These are phyloP conservation scores for Colletotrichum cereale DNA, from an alignment of 2,329 filamentous ascomycete species.

Conservation along the genomic window DNA sequence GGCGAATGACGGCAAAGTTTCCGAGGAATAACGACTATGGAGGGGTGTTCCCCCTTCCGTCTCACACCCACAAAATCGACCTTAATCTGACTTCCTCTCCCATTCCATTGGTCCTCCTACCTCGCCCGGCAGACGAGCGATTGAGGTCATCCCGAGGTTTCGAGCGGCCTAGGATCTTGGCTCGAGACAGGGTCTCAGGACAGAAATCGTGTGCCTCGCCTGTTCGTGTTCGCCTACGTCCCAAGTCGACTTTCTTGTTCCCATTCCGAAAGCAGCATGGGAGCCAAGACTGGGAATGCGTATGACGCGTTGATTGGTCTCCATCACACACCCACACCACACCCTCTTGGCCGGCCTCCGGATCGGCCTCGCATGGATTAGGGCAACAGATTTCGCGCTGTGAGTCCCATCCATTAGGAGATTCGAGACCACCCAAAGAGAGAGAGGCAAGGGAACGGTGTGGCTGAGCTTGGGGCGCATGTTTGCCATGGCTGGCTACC, in stretches of 20 bases:
- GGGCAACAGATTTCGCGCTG: not conserved
- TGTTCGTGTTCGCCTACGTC: not conserved
- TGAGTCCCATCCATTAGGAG: not conserved
- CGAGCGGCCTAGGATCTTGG: not conserved
- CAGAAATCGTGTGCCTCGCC: not conserved
- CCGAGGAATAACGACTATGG: not conserved
- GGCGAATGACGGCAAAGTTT: slow-evolving; percentile 10
- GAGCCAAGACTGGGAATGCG: not conserved
- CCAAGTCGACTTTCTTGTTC: not conserved
- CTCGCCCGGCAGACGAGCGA: not conserved
- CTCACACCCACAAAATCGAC: slow-evolving; percentile 3
- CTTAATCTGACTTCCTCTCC: slow-evolving; percentile 27
- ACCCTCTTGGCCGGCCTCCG: not conserved
- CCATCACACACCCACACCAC: not conserved
- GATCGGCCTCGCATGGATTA: not conserved
- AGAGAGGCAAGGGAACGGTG: not conserved
- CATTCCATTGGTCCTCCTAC: not conserved
- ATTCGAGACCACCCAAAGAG: not conserved
- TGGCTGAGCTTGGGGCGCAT: slow-evolving; percentile 21
- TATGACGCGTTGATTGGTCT: slow-evolving; percentile 1
- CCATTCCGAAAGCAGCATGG: not conserved
- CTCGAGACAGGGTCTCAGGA: not conserved
- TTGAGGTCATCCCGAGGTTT: slow-evolving; percentile 25
- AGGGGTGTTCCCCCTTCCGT: not conserved
- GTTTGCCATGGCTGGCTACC: slow-evolving; percentile 11